Conservation (phyloP, 2,329 filamentous ascomycete genomes). For the Botrytis hyacinthi region DNA sequence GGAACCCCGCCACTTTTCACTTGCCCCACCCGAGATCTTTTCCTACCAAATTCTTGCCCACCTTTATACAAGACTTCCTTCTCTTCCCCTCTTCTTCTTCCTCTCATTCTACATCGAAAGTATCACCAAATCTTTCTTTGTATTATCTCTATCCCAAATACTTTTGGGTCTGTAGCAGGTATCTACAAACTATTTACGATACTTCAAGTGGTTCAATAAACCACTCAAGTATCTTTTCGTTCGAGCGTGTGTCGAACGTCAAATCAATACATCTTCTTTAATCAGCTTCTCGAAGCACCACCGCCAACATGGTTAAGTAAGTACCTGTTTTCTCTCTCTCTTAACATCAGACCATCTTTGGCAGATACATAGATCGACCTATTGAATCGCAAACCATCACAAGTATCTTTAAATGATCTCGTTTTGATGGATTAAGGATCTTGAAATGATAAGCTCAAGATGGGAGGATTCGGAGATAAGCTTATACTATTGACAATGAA, state of each 20-base stretch:
- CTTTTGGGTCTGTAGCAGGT: conserved; percentile 33
- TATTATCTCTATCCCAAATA: conserved; percentile 33
- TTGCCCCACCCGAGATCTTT: conserved; percentile 19
- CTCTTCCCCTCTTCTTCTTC: conserved; percentile 23
- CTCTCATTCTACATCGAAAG: conserved; percentile 30
- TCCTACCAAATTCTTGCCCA: conserved; percentile 20
- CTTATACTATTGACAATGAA: neutral
- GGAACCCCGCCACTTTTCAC: conserved; percentile 7
- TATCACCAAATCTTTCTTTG: conserved; percentile 31
- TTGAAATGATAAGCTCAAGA: neutral
- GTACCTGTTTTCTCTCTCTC: conserved; percentile 45
- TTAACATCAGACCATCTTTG: neutral
- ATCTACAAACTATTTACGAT: conserved; percentile 23
- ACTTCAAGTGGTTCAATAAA: conserved; percentile 14
- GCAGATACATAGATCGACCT: neutral
- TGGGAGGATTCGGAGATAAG: conserved; percentile 21
- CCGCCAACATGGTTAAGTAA: conserved; percentile 99
- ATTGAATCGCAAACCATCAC: neutral
- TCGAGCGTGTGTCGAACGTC: conserved; percentile 23
- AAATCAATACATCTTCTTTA: conserved; percentile 28
- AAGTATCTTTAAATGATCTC: neutral
- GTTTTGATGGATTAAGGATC: neutral
- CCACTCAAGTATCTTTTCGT: conserved; percentile 16
- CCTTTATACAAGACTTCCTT: conserved; percentile 15
- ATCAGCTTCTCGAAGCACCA: conserved; percentile 52